These are phyloP conservation scores for Starmerella lactis-condensi DNA, from an alignment of 805 yeast species.

Conservation along the genomic window DNA sequence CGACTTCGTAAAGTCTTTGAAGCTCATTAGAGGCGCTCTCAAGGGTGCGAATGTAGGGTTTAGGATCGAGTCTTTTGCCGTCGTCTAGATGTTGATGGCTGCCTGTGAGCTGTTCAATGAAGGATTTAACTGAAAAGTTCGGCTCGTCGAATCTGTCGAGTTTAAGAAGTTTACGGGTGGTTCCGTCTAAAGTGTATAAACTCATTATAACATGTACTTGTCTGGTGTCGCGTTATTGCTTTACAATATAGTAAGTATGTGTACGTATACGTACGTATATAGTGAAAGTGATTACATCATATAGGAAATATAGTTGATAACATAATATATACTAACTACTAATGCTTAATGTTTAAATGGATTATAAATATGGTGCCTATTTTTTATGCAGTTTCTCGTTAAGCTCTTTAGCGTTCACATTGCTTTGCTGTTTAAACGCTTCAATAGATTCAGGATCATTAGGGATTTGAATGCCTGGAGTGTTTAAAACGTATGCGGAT, in stretches of 20 bases:
- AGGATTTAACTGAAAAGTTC: conserved; percentile 49
- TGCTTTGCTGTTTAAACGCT: conserved; percentile 40
- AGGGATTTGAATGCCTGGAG: conserved; percentile 60
- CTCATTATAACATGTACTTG: conserved; percentile 9
- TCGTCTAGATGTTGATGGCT: conserved; percentile 31
- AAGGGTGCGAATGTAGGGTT: conserved; percentile 84
- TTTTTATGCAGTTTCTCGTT: conserved; percentile 22
- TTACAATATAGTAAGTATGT: not conserved
- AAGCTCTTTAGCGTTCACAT: conserved; percentile 41
- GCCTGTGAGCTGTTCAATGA: conserved; percentile 59
- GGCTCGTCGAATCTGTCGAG: conserved; percentile 20
- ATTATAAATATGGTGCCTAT: not conserved
- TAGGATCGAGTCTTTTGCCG: conserved; percentile 47
- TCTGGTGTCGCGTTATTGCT: not conserved
- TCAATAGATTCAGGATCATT: conserved; percentile 41
- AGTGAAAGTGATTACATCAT: not conserved
- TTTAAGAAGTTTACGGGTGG: conserved; percentile 19
- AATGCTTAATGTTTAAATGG: not conserved
- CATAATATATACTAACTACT: not conserved
- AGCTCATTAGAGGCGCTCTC: conserved; percentile 67
- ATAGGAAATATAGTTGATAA: not conserved
- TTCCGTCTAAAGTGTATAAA: conserved; percentile 21
- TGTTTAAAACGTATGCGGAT: conserved; percentile 26
- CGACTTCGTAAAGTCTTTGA: conserved; percentile 39
- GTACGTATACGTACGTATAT: not conserved